Base-by-base conservation (phyloP, 495 filamentous ascomycete genomes). In the Tuber magnatum region DNA sequence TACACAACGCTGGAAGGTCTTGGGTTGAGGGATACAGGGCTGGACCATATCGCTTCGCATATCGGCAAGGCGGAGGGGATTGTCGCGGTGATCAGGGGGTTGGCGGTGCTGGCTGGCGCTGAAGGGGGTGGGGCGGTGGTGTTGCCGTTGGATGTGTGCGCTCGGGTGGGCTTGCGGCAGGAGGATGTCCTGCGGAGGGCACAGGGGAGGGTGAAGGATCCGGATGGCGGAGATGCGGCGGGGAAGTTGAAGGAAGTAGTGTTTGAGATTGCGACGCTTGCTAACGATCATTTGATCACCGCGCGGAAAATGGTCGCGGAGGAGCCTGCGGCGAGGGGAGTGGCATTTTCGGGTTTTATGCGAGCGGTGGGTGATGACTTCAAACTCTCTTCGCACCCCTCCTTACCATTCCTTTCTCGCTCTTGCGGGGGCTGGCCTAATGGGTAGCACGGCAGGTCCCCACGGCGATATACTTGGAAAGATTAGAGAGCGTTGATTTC, bases 51-150 rank as follows among this genome's bases (percentile, higher is more conserved):
- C 20, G 94, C 94, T 16, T 93, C 90, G 35, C 95, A 99, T 84
- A 91, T 98, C 65, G 95, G 95, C 28, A 99, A 99, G 83, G 93
- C 95, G 0, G 91, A 88, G 12, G 95, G 95, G 2, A 97, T 99
- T 69, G 88, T 89, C 6, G 92, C 94, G 3, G 88, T 96, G 6
- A 84, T 98, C 24, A 88, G 94, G 16, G 94, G 95, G 0, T 84
- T 97, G 71, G 94, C 94, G 24, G 81, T 97, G 22, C 86, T 97
- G 40, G 94, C 94, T 0, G 93, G 94, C 69, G 91, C 92, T 0
- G 86, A 86, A 88, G 41, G 84, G 77, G n/a, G 69, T 70, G 92
- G 91, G 0, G 87, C 89, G 2, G 89, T 94, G 3, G 86, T 93
- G 72, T 85, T 99, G 22, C 95, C 95, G 1, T 85, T 98, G 70